Base-by-base conservation (phyloP, 768 basidiomycete genomes). In the Lactifluus echinatus region DNA sequence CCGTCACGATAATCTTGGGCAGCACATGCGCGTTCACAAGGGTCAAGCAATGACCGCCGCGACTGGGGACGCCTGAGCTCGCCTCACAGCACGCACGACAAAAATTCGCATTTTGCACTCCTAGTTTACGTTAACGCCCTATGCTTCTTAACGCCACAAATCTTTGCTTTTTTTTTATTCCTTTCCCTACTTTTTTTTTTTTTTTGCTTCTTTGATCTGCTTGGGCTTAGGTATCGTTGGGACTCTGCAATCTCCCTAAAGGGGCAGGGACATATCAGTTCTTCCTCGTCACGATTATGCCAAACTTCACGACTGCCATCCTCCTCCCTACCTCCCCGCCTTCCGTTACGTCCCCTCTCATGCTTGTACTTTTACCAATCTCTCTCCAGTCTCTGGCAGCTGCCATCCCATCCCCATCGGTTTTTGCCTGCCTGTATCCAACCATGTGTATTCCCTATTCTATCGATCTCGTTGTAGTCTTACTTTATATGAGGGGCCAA, bases 1-100 rank as follows among this genome's bases (percentile, higher is more conserved):
- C 66, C 77, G 92, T 47, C 87, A 89, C 65, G 92, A 93, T 69
- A 93, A 93, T 67, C 79, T 93, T 45, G 82, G 84, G 44, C 91
- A 93, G 71, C 91, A 93, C 65, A 85, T 88, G 83, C 83, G 87
- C 47, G 85, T 91, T 42, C 89, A 92, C 71, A 76, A 75, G 63
- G 70, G 73, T 61, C 65, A 57, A 39, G 57, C 2, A 15, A 4
- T 58, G 33, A 19, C 40, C 28, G 14, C 15, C 12, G 1, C 45
- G 15, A 15, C 19, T 23, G 58, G 28, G 46, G 61, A 62, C 23
- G 48, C 29, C 17, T 63, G 52, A 61, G 8, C 46, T 40, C 31
- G 10, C 4, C 4, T 31, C 31, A n/a, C 39, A 8, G 7, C 11
- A 5, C 24, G n/a, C 45, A 43, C 45, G 45, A 53, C 46, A 39